Percentiles rank a stretch among this genome's conserved stretches.
Conservation (phyloP, 2,329 filamentous ascomycete species). For the Venturia effusa region DNA sequence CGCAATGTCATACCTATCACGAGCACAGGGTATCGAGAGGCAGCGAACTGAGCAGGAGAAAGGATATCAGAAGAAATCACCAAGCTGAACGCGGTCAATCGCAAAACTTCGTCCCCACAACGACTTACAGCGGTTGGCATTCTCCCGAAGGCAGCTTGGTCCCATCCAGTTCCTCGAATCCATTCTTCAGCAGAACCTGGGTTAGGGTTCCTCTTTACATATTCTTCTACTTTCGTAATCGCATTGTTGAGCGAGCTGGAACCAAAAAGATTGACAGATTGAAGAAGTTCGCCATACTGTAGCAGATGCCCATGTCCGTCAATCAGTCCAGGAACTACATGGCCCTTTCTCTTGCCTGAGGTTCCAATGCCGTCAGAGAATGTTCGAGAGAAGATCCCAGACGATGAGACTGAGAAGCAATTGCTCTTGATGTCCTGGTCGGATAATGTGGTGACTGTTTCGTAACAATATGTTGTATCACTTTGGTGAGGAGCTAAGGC, state of each 20-base stretch:
- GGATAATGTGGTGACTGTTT: not conserved
- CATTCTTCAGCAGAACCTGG: conserved; percentile 47
- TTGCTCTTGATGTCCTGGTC: conserved; percentile 15
- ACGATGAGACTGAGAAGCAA: conserved; percentile 44
- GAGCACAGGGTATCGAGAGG: not conserved
- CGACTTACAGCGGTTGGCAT: conserved; percentile 54
- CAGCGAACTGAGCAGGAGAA: not conserved
- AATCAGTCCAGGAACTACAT: conserved; percentile 57
- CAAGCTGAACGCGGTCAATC: not conserved
- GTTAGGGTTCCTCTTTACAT: conserved; percentile 39
- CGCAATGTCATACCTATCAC: conserved; percentile 1
- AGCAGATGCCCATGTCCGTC: conserved; percentile 60
- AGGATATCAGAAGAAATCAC: not conserved
- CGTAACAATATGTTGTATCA: conserved; percentile 2
- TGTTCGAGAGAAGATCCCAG: conserved; percentile 42
- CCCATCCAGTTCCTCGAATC: conserved; percentile 60
- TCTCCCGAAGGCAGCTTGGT: conserved; percentile 52
- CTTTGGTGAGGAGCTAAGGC: not conserved
- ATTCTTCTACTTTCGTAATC: conserved; percentile 39
- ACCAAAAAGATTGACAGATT: conserved; percentile 55
- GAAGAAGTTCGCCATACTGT: conserved; percentile 55
- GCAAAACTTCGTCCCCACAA: not conserved
- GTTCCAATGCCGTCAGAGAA: conserved; percentile 20
- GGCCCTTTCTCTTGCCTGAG: conserved; percentile 26
- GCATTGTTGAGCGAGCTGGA: conserved; percentile 45